Percentiles rank a stretch among this genome's conserved stretches.
These are phyloP conservation scores for Teratosphaeria nubilosa DNA, from an alignment of 2,329 filamentous ascomycete species.

Conservation along the genomic window DNA sequence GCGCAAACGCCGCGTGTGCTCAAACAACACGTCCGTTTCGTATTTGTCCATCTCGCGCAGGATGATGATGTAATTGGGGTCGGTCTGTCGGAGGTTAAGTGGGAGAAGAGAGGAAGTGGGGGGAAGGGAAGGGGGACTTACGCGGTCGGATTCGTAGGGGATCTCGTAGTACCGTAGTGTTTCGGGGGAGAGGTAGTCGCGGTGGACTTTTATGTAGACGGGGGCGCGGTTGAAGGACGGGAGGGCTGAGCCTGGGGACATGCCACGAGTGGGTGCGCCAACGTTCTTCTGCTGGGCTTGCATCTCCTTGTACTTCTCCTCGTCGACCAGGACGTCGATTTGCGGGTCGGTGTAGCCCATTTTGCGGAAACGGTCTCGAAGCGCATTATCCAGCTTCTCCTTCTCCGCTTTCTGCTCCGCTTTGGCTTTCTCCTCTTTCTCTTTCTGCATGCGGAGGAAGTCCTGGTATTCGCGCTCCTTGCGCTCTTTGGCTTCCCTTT, in stretches of 20 bases:
- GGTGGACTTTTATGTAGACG: slow-evolving; percentile 39
- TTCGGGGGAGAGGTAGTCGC: slow-evolving; percentile 35
- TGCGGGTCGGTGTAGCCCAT: slow-evolving; percentile 38
- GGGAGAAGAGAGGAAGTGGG: neutral
- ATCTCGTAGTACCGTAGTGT: slow-evolving; percentile 40
- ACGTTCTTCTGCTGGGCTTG: slow-evolving; percentile 20
- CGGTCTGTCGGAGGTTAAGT: slow-evolving; percentile 20
- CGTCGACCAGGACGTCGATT: slow-evolving; percentile 39
- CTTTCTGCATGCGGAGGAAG: slow-evolving; percentile 30
- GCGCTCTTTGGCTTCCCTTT: slow-evolving; percentile 30
- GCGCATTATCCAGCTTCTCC: slow-evolving; percentile 31
- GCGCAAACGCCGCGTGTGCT: slow-evolving; percentile 39
- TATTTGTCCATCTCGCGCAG: slow-evolving; percentile 38
- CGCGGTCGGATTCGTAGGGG: slow-evolving; percentile 38
- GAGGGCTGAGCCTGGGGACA: slow-evolving; percentile 1
- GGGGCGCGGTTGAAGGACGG: slow-evolving; percentile 14
- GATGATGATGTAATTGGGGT: slow-evolving; percentile 41
- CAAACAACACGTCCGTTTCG: slow-evolving; percentile 41
- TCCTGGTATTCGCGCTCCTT: slow-evolving; percentile 31
- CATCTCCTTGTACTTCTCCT: slow-evolving; percentile 33
- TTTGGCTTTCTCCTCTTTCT: slow-evolving; percentile 32
- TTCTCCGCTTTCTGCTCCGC: slow-evolving; percentile 12
- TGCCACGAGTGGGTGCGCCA: slow-evolving; percentile 1
- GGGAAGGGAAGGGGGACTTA: slow-evolving; percentile 23
- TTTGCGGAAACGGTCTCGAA: slow-evolving; percentile 35